Evolutionary conservation across 1,284 basidiomycete species (phyloP), one percentile per base, ranked within the genome.

Genomic region (Microbotryomycetes sp.): DNA sequence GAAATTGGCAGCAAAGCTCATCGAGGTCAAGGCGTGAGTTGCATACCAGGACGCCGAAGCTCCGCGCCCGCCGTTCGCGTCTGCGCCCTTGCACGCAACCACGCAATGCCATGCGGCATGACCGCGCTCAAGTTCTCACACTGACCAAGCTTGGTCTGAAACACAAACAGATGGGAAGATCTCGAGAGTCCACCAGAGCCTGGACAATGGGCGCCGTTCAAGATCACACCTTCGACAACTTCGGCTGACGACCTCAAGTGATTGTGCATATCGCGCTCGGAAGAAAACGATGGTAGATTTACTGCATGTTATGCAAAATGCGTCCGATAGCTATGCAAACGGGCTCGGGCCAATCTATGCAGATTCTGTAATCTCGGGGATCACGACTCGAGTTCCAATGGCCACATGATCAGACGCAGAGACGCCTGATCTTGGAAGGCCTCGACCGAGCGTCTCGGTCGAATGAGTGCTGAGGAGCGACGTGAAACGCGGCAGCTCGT

Each of bases 11-110:
- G 80, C 80, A 45, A 89, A 90, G 78, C 91, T 97, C 87, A 74
- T 86, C 26, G 88, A 94, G 74, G 97, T 91, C 90, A 96, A 97
- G 79, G 83, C 89, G 93, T 98, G 76, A 79, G 91, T 88, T 49
- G 11, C 21, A 52, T 28, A 41, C 16, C 45, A 23, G 3, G n/a
- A 24, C n/a, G n/a, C n/a, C n/a, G n/a, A n/a, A n/a, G n/a, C n/a
- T n/a, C n/a, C n/a, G n/a, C n/a, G n/a, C 24, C 52, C 46, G n/a
- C 15, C n/a, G n/a, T n/a, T n/a, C n/a, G n/a, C n/a, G n/a, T n/a
- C n/a, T n/a, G n/a, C 46, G 21, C 28, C 52, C 16, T 52, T 27
- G 45, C 41, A 52, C 30, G 7, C 27, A 26, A 30, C 28, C n/a
- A n/a, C n/a, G n/a, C n/a, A n/a, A n/a, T n/a, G n/a, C n/a, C n/a